Base-by-base conservation (phyloP, 2,329 filamentous ascomycete genomes). In the Hymenoscyphus scutula region DNA sequence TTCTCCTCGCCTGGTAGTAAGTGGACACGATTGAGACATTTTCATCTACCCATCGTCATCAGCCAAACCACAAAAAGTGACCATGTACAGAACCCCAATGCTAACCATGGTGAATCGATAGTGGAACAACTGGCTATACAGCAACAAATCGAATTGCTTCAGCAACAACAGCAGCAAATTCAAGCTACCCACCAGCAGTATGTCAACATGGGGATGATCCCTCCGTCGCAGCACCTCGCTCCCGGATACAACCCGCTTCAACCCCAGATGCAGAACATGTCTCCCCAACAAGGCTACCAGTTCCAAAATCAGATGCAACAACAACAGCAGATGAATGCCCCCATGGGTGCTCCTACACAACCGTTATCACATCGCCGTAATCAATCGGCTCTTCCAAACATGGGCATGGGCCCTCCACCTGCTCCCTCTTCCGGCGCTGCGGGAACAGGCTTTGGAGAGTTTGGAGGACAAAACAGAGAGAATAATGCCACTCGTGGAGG, bases 111-210 rank as follows among this genome's bases (percentile, higher is more conserved):
- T 32, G n/a, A 11, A 54, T 54, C 25, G 61, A 56, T 72, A 96
- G 93, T 97, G 91, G 94, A 97, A 82, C 93, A 97, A 84, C 86
- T 97, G 75, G 92, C 92, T 75, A 93, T 98, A 76, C 93, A 97
- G 80, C 94, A 97, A 81, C 94, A 98, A 80, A 97, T 98, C 74
- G 94, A 98, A 79, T 85, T 96, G 75, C 84, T 98, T 74, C 94
- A 98, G 81, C 92, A 97, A 77, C 95, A 98, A 77, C 95, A 98
- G 77, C 93, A 98, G 78, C 93, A 97, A 76, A 96, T 98, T 74
- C 91, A 96, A 79, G 92, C 92, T 71, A 95, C 92, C 68, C 92
- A 97, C 74, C 93, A 97, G 79, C 94, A 98, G 79, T 97, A 97
- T 81, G 89, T 97, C 73, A 97, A 95, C 77, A 93, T 97, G 90